Evolutionary conservation across 1,284 basidiomycete species (phyloP).

Genomic region (Tilletia caries): DNA sequence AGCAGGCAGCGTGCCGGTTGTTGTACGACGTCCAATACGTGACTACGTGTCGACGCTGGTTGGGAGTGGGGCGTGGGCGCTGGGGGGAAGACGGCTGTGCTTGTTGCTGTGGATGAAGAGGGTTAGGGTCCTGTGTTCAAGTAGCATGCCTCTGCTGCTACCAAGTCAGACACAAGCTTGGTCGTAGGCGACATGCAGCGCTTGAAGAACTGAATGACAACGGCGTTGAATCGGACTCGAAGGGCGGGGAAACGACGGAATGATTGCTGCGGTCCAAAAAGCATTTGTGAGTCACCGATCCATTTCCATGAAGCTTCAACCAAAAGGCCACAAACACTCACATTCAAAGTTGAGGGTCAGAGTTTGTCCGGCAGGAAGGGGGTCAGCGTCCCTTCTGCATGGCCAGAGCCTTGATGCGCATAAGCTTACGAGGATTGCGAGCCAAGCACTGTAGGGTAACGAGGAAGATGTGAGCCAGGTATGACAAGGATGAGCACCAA

Average conservation of each 20-base stretch:
- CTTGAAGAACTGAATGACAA: slow-evolving; percentile 96
- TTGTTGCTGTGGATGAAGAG: slow-evolving; percentile 93
- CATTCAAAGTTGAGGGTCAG: neutral
- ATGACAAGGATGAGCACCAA: no score
- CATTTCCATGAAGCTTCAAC: no score
- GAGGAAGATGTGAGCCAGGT: neutral
- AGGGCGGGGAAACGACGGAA: slow-evolving; percentile 94
- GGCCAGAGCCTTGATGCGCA: neutral
- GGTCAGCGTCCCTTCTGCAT: no score
- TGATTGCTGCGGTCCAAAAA: slow-evolving; percentile 64
- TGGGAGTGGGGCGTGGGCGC: no score
- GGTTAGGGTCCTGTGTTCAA: slow-evolving; percentile 99
- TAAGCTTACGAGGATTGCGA: slow-evolving; percentile 55
- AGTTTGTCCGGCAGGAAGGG: neutral
- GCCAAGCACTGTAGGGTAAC: slow-evolving; percentile 24
- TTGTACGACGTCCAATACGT: no score
- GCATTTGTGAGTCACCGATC: no score
- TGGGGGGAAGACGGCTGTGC: no score
- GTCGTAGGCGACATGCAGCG: slow-evolving; percentile 85
- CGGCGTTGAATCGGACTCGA: slow-evolving; percentile 85
- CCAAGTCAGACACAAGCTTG: slow-evolving; percentile 88
- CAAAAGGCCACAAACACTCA: neutral
- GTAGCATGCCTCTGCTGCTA: slow-evolving; percentile 59
- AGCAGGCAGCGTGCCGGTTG: no score
- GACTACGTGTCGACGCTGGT: no score